Percentiles rank a stretch among this genome's conserved stretches.
phyloP scores from a whole-genome alignment of 441 rosid species.

The Erodium texanum region DNA sequence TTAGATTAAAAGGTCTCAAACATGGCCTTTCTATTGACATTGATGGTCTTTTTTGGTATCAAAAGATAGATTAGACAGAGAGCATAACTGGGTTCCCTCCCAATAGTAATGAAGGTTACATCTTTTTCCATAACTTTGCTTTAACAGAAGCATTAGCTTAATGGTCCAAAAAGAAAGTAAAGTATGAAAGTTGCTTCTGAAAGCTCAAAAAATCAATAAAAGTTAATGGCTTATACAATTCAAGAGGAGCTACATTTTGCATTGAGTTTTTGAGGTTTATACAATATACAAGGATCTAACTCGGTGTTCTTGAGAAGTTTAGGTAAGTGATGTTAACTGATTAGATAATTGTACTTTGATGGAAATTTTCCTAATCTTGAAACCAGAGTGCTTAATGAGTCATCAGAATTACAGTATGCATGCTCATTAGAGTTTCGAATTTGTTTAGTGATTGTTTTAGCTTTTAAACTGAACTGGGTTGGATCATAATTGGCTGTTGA shows the following conservation, averaged over 20 bases:
- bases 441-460: constrained; percentile 16
- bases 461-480: constrained; percentile 36
- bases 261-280: background rate
- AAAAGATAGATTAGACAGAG: background rate
- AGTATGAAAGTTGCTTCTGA: background rate
- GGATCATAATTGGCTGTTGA: constrained; percentile 28
- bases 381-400: constrained; percentile 32
- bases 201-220: background rate
- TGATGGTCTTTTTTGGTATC: background rate
- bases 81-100: background rate
- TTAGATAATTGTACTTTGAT: constrained; percentile 10
- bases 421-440: constrained; percentile 12
- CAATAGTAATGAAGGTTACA: background rate
- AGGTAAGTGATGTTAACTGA: constrained; percentile 26
- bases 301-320: too few species aligned
- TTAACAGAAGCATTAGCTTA: background rate
- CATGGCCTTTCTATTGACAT: background rate
- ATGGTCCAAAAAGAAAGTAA: background rate
- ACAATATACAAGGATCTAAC: too few species aligned
- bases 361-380: constrained; percentile 18
- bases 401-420: constrained; percentile 22
- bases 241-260: background rate
- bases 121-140: background rate
- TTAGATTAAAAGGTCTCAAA: background rate
- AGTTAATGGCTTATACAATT: background rate